Base-by-base conservation (phyloP, 2,329 filamentous ascomycete species). In the Diplodia intermedia region DNA sequence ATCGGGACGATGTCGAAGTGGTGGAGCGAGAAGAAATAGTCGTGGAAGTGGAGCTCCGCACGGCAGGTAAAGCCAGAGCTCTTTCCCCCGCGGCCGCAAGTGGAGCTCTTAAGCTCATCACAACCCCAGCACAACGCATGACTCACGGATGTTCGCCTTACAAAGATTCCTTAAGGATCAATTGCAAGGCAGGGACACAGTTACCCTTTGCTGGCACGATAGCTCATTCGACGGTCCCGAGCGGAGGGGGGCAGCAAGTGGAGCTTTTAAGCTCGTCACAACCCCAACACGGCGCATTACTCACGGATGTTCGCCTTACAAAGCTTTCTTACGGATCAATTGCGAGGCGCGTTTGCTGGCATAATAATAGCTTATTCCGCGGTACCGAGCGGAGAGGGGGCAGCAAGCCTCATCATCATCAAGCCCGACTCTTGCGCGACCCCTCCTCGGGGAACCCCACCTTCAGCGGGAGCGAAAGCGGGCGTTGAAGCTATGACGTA, bases 41-140 rank as follows among this genome's bases (percentile, higher is more conserved):
- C 20, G 63, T 14, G 20, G 52, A n/a, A 55, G 53, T 40, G 40
- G 53, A 60, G 54, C 29, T 56, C 20, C 53, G 65, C 54, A 43
- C n/a, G 33, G 65, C 36, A 55, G 53, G 23, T 33, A 31, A 55
- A 36, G 29, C 29, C 14, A 20, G 31, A 53, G 20, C 50, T 53
- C 14, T 53, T 9, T 18, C 18, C 53, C 14, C 43, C 43, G 43
- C 43, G 18, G 31, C 50, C 12, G 53, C 53, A n/a, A 14, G 12
- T 36, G 29, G 29, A 33, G 52, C 26, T 55, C 9, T 52, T 52
- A 29, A 8, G n/a, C 15, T 55, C 29, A 29, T 55, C 29, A 20
- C 11, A 11, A 15, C 15, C 29, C 7, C 26, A 14, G 23, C 52
- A 5, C 15, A 4, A 54, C 3, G 18, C 52, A 55, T 55, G 5